Conservation (phyloP, 2,329 filamentous ascomycete genomes). For the Metarhizium album region DNA sequence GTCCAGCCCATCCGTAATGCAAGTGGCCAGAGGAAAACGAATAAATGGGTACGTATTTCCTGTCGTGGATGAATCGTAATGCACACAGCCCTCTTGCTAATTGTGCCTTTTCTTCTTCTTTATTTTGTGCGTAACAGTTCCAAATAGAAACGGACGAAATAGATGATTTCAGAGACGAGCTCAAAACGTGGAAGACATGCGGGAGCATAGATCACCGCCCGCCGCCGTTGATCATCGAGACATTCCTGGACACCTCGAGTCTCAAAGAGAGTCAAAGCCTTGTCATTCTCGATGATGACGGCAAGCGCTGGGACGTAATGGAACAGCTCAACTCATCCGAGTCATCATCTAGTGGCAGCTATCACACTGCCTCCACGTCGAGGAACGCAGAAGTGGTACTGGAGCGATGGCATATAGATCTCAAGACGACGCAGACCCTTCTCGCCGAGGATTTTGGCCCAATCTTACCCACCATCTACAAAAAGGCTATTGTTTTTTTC, state of each 20-base stretch:
- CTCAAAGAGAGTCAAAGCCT: constrained; percentile 78
- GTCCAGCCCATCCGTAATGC: constrained; percentile 41
- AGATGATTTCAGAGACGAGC: constrained; percentile 72
- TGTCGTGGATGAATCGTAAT: neutral
- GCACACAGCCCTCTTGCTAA: neutral
- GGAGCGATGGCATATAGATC: constrained; percentile 81
- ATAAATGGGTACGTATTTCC: constrained; percentile 68
- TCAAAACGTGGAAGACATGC: constrained; percentile 71
- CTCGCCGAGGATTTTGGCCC: constrained; percentile 48
- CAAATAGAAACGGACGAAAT: constrained; percentile 92
- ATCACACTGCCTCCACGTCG: constrained; percentile 27
- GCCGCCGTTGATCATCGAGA: constrained; percentile 78
- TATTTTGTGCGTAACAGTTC: constrained; percentile 51
- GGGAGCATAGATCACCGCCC: constrained; percentile 69
- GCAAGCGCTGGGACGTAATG: constrained; percentile 85
- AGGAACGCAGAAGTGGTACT: constrained; percentile 66
- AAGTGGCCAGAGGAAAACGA: constrained; percentile 48
- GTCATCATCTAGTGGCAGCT: constrained; percentile 35
- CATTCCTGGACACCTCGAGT: constrained; percentile 70
- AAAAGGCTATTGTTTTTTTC: constrained; percentile 92
- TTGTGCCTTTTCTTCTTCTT: no score
- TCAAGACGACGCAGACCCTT: constrained; percentile 45
- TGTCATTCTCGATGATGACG: constrained; percentile 77
- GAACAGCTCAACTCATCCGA: constrained; percentile 64
- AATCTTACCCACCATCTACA: constrained; percentile 79